Evolutionary conservation across 1,139 yeast genomes (phyloP).

Genomic region (Suhomyces panamericanus): DNA sequence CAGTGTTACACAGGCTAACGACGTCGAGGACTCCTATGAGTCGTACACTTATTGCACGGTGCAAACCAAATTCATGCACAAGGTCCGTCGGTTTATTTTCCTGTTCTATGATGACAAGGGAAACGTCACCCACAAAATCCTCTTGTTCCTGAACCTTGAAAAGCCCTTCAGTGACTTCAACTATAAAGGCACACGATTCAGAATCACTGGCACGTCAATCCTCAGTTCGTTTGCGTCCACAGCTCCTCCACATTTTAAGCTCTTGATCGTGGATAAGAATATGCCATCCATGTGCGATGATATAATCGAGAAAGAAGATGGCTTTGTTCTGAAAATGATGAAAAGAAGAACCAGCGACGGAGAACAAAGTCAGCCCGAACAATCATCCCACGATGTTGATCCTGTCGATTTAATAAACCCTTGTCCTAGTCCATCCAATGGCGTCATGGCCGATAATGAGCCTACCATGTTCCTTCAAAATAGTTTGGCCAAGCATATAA

Average conservation of each 20-base stretch:
- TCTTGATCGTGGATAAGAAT: constrained; percentile 35
- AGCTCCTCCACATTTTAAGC: constrained; percentile 38
- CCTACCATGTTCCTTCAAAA: constrained; percentile 1
- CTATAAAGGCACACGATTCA: constrained; percentile 39
- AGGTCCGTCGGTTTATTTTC: constrained; percentile 33
- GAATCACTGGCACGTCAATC: constrained; percentile 41
- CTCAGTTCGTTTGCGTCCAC: constrained; percentile 30
- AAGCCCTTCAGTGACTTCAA: constrained; percentile 45
- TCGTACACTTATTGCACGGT: constrained; percentile 38
- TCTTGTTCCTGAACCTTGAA: constrained; percentile 38
- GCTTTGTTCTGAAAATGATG: constrained; percentile 28
- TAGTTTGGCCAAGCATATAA: constrained; percentile 20
- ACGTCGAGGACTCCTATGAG: constrained; percentile 23
- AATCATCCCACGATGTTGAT: constrained; percentile 1
- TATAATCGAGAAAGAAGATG: constrained; percentile 32
- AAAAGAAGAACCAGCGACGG: neutral
- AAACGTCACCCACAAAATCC: constrained; percentile 23
- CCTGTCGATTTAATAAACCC: constrained; percentile 25
- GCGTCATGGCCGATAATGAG: constrained; percentile 14
- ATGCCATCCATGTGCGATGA: constrained; percentile 41
- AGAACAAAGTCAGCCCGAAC: neutral
- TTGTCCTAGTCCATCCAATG: constrained; percentile 28
- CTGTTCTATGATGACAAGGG: constrained; percentile 25
- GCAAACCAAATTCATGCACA: constrained; percentile 29
- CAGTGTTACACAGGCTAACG: neutral